A percentile compares a stretch with the other conserved stretches of the same genome.
phyloP scores from a whole-genome alignment of 257 asterid species.

The Lavandula angustifolia region DNA sequence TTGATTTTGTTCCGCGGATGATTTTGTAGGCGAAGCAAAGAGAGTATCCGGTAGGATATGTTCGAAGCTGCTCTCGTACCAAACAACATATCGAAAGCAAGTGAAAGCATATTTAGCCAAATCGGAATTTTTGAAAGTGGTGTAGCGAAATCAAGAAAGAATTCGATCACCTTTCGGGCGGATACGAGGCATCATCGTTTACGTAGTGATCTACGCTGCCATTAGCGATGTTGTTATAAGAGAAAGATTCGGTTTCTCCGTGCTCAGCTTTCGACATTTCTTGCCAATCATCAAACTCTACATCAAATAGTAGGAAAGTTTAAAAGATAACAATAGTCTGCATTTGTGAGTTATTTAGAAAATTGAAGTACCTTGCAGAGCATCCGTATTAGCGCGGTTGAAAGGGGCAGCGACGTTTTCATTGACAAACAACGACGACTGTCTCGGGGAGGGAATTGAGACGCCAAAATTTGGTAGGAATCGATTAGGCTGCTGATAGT shows the following conservation, averaged over 20 bases:
- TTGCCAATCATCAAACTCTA: constrained; percentile 40
- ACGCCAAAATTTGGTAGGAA: constrained; percentile 43
- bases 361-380: constrained; percentile 45
- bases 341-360: background rate
- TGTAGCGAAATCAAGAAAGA: background rate
- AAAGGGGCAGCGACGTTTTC: constrained; percentile 37
- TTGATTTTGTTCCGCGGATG: constrained; percentile 37
- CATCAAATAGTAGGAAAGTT: constrained; percentile 3
- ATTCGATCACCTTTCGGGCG: constrained; percentile 48
- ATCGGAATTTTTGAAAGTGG: background rate
- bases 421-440: constrained; percentile 39
- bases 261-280: constrained; percentile 31
- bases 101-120: constrained; percentile 2
- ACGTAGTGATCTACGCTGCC: constrained; percentile 38
- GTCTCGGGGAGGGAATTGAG: constrained; percentile 45
- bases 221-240: constrained; percentile 23
- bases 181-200: constrained; percentile 38
- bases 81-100: constrained; percentile 23
- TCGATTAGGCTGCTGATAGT: constrained; percentile 40
- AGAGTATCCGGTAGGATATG: constrained; percentile 67
- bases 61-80: constrained; percentile 53
- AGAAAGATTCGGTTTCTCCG: constrained; percentile 33
- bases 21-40: constrained; percentile 70
- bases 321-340: background rate
- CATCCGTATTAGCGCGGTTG: constrained; percentile 38